These are phyloP conservation scores for Emydomyces testavorans DNA, from an alignment of 2,329 filamentous ascomycete species.

Conservation along the genomic window DNA sequence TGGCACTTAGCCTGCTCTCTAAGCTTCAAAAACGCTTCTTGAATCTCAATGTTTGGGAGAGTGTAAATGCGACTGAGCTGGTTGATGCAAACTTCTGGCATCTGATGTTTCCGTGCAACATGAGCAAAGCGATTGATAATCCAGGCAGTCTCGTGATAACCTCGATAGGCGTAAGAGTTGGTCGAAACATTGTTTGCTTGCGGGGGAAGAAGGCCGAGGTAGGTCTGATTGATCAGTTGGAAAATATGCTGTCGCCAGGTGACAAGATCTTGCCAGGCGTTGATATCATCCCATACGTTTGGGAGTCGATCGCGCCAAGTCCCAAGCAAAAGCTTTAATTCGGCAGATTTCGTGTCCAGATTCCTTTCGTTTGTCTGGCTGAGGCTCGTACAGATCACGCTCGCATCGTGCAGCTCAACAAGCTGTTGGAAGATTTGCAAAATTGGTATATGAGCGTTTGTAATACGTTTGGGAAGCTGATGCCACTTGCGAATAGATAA, in stretches of 20 bases:
- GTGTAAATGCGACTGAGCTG: conserved; percentile 98
- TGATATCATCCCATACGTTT: conserved; percentile 99
- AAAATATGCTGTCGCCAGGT: conserved; percentile 99
- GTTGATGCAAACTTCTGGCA: conserved; percentile 93
- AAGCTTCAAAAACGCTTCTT: conserved; percentile 95
- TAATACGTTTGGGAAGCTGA: conserved; percentile 85
- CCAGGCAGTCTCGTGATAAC: conserved; percentile 98
- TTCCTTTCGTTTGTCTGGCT: conserved; percentile 73
- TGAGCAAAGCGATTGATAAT: conserved; percentile 99
- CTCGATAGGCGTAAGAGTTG: conserved; percentile 89
- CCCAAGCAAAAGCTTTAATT: conserved; percentile 83
- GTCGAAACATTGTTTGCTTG: conserved; percentile 72
- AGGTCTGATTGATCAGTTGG: conserved; percentile 88
- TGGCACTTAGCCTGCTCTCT: conserved; percentile 98
- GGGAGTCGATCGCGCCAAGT: conserved; percentile 93
- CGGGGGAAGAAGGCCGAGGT: conserved; percentile 70
- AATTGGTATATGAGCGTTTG: conserved; percentile 87
- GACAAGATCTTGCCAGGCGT: conserved; percentile 97
- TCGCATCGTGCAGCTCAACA: conserved; percentile 94
- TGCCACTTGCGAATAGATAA: conserved; percentile 97
- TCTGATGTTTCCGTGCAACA: conserved; percentile 89
- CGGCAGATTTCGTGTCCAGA: conserved; percentile 84
- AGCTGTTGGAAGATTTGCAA: conserved; percentile 96
- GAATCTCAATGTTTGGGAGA: conserved; percentile 97
- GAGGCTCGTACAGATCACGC: conserved; percentile 86